A percentile compares a stretch with the other conserved stretches of the same genome.
Conservation (phyloP, 1,284 basidiomycete genomes). For the Sphaerobolus stellatus region DNA sequence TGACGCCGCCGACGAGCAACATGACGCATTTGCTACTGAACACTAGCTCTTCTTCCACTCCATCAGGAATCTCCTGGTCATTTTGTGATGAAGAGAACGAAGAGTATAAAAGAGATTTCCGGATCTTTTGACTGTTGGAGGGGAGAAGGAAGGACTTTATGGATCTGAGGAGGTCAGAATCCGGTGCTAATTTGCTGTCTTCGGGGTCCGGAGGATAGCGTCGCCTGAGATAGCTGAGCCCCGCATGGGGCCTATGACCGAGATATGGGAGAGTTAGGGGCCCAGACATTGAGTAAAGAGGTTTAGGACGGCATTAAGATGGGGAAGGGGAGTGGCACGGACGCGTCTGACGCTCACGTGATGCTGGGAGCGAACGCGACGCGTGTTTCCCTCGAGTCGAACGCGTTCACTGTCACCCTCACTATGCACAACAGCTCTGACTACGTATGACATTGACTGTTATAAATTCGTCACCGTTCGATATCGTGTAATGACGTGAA, state of each 20-base stretch:
- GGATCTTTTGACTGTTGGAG: neutral
- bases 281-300: constrained; percentile 2
- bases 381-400: too few species aligned
- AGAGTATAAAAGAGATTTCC: constrained; percentile 6
- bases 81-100: neutral
- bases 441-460: too few species aligned
- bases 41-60: constrained; percentile 59
- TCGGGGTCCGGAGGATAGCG: neutral
- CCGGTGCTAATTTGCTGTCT: neutral
- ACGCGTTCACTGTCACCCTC: too few species aligned
- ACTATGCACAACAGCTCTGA: too few species aligned
- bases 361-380: too few species aligned
- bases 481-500: too few species aligned
- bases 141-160: constrained; percentile 7
- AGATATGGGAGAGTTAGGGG: constrained; percentile 1
- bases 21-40: constrained; percentile 74
- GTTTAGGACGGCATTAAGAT: too few species aligned
- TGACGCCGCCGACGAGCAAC: constrained; percentile 66
- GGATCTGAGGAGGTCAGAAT: constrained; percentile 12
- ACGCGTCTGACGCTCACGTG: too few species aligned
- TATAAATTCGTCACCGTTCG: too few species aligned
- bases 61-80: constrained; percentile 31
- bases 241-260: constrained; percentile 5
- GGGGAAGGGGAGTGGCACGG: too few species aligned
- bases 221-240: constrained; percentile 5